These are phyloP conservation scores for Trypanosoma theileri DNA, from an alignment of 208 protist genomes.

Conservation along the genomic window DNA sequence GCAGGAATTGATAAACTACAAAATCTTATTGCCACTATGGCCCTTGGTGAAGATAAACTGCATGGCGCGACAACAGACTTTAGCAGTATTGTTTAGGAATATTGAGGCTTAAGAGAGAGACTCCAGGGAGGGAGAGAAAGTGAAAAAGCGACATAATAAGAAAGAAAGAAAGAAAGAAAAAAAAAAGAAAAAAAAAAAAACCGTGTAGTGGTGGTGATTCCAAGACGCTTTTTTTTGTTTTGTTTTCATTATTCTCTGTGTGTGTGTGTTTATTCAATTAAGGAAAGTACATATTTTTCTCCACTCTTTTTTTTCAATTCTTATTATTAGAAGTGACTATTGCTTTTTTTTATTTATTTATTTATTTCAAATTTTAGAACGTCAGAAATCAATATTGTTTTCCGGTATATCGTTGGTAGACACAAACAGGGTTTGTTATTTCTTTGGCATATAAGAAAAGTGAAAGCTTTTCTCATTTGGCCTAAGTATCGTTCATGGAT, in stretches of 20 bases:
- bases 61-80: conserved; percentile 70
- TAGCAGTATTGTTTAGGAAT: conserved; percentile 60
- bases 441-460: not conserved
- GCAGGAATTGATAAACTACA: conserved; percentile 88
- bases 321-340: not conserved
- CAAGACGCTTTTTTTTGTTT: conserved; percentile 14
- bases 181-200: conserved; percentile 11
- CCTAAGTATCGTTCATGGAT: conserved; percentile 33
- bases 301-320: too few species aligned
- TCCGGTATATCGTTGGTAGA: too few species aligned
- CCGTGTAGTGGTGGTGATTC: not conserved
- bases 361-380: not conserved
- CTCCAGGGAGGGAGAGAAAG: not conserved
- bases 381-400: too few species aligned
- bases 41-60: conserved; percentile 39
- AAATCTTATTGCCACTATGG: conserved; percentile 68
- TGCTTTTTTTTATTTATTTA: not conserved
- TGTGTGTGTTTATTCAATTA: not conserved
- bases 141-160: not conserved
- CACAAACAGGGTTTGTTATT: too few species aligned
- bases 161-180: conserved; percentile 3
- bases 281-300: too few species aligned
- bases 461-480: not conserved
- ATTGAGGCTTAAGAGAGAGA: not conserved
- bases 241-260: conserved; percentile 22